These are phyloP conservation scores for Ophiognomonia clavigignenti-juglandacearum DNA, from an alignment of 2,329 filamentous ascomycete genomes.

Conservation along the genomic window DNA sequence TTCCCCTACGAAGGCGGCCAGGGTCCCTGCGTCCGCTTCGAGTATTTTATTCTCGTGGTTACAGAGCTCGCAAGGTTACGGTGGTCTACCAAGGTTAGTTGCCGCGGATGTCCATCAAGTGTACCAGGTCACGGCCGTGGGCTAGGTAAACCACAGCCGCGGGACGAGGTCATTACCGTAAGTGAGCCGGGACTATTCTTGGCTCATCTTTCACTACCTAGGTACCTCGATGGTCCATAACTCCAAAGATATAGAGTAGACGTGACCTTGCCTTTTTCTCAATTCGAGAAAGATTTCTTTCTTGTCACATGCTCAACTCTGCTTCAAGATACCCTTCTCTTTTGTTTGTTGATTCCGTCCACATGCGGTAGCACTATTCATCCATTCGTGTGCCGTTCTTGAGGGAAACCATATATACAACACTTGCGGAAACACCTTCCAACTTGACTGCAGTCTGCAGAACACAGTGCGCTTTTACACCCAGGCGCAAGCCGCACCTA, in stretches of 20 bases:
- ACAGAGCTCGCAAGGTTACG: too few relatives aligned
- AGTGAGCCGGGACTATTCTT: constrained; percentile 6
- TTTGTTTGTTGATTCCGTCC: neutral
- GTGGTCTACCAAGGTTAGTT: too few relatives aligned
- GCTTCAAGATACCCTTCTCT: constrained; percentile 8
- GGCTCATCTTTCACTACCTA: neutral
- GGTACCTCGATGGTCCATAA: neutral
- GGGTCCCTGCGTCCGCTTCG: constrained; percentile 12
- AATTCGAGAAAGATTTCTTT: constrained; percentile 1
- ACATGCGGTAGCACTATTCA: too few relatives aligned
- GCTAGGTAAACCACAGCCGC: constrained; percentile 15
- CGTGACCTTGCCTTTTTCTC: neutral
- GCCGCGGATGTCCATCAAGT: constrained; percentile 1
- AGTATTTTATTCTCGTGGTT: neutral
- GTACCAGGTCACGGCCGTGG: constrained; percentile 5
- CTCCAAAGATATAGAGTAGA: neutral
- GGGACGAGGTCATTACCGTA: constrained; percentile 14
- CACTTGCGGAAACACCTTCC: too few relatives aligned
- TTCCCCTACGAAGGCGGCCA: neutral
- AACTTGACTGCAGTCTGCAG: too few relatives aligned
- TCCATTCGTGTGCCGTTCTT: neutral
- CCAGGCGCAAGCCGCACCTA: neutral
- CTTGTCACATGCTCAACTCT: constrained; percentile 8
- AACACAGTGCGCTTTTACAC: too few relatives aligned
- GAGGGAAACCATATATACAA: neutral